Base-by-base conservation (phyloP, 2,329 filamentous ascomycete species). In the Cladobotryum mycophilum region DNA sequence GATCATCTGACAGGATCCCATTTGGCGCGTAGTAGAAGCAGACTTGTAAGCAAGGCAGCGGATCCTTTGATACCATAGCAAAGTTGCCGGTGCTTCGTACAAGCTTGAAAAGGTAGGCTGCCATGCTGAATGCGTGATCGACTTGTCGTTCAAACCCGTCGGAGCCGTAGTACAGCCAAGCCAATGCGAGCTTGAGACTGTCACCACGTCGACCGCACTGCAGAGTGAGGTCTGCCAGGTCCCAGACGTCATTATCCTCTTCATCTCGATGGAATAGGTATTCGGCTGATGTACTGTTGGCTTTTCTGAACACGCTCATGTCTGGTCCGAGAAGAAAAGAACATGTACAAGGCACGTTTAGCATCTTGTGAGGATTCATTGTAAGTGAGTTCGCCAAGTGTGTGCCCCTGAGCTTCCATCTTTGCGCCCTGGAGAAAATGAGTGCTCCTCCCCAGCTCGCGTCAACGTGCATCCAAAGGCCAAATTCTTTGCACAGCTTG, bases 351-450 rank as follows among this genome's bases (percentile, higher is more conserved):
- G 93, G 92, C 2, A 89, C 88, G 52, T 89, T 89, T 64, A 97
- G 80, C 93, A 97, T 97, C 72, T 97, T 97, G 72, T 99, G 93
- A 51, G 93, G 91, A 68, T 95, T 97, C 48, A 96, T 80, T 2
- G 90, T 89, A 36, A 97, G 74, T 12, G 84, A 89, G 68, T 96
- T 80, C 8, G 91, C 93, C 38, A 85, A 76, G 41, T 90, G 77
- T 2, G 79, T 74, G 13, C 92, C 92, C 1, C 72, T 67, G 11
- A 97, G 72, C 63, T 89, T 88, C 55, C 65, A 62, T 41, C 72
- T 73, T 40, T 87, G 84, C 51, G 70, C 71, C n/a, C 75, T 61
- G 0, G 83, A 87, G 70, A 97, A 96, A 56, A 88, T 77, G 53
- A 88, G 89, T 1, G 85, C 79, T 1, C 90, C 92, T 57, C 93